A percentile compares a stretch with the other conserved stretches of the same genome.
These are phyloP conservation scores for Tetrapisispora namnaoensis DNA, from an alignment of 805 yeast genomes.

Conservation along the genomic window DNA sequence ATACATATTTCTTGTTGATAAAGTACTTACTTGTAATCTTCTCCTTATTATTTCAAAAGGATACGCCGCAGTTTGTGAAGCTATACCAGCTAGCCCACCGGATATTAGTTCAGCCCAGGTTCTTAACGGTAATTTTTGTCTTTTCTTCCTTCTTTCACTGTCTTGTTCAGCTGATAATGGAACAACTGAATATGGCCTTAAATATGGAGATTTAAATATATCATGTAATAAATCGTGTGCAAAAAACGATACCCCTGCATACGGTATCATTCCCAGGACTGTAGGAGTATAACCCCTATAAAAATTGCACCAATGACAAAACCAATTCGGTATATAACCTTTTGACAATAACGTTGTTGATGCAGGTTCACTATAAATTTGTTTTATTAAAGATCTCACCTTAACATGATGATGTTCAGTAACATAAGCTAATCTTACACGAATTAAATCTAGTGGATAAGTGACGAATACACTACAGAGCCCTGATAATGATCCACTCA, in stretches of 20 bases:
- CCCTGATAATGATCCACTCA: conserved; percentile 89
- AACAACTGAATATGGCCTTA: conserved; percentile 45
- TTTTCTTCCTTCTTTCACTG: conserved; percentile 8
- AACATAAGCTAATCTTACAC: conserved; percentile 88
- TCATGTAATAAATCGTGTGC: conserved; percentile 91
- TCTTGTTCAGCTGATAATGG: conserved; percentile 18
- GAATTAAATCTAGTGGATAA: conserved; percentile 81
- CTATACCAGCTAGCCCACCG: conserved; percentile 94
- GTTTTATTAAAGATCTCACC: conserved; percentile 20
- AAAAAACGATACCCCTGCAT: conserved; percentile 94
- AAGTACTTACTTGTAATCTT: conserved; percentile 92
- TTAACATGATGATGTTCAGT: conserved; percentile 36
- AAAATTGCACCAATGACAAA: conserved; percentile 47
- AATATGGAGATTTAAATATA: conserved; percentile 51
- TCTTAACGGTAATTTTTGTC: conserved; percentile 52
- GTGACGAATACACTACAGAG: conserved; percentile 78
- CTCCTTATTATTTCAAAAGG: conserved; percentile 94
- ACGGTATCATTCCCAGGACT: conserved; percentile 90
- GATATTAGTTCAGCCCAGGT: conserved; percentile 91
- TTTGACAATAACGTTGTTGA: conserved; percentile 22
- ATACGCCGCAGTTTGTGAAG: conserved; percentile 91
- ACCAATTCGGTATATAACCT: conserved; percentile 31
- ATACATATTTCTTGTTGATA: conserved; percentile 46
- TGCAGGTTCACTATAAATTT: conserved; percentile 27
- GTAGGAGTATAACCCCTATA: conserved; percentile 94